Conservation (phyloP, 2,329 filamentous ascomycete species). For the Phialemonium atrogriseum region DNA sequence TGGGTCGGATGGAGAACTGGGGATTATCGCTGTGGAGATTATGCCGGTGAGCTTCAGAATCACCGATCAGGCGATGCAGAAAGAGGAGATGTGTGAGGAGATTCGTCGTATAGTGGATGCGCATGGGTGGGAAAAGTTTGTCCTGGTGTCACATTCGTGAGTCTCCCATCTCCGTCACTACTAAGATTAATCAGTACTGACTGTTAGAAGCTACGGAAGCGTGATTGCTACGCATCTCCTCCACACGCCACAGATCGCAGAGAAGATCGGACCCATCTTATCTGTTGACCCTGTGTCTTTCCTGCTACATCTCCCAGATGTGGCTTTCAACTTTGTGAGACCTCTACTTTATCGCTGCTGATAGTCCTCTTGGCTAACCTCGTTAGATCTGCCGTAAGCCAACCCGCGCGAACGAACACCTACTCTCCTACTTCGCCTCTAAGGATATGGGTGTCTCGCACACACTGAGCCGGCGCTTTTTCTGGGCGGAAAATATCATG, state of each 20-base stretch:
- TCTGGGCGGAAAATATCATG: constrained; percentile 62
- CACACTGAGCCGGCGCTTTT: constrained; percentile 57
- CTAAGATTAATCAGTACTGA: constrained; percentile 56
- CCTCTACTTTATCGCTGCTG: too few relatives aligned
- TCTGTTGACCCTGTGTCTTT: constrained; percentile 57
- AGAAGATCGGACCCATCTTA: constrained; percentile 40
- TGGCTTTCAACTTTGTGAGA: constrained; percentile 70
- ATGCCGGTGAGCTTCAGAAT: constrained; percentile 57
- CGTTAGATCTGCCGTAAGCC: too few relatives aligned
- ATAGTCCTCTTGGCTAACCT: too few relatives aligned
- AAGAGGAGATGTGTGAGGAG: constrained; percentile 45
- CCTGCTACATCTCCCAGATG: constrained; percentile 59
- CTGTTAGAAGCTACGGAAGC: too few relatives aligned
- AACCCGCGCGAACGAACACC: constrained; percentile 68
- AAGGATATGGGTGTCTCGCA: constrained; percentile 60
- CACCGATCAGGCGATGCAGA: constrained; percentile 41
- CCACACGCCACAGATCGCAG: constrained; percentile 33
- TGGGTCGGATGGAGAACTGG: constrained; percentile 44
- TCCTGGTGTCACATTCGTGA: constrained; percentile 55
- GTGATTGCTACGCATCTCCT: constrained; percentile 60
- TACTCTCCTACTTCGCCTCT: constrained; percentile 62
- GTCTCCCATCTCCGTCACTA: too few relatives aligned
- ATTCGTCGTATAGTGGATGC: constrained; percentile 47
- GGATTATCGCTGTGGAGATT: constrained; percentile 58
- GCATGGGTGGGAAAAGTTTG: constrained; percentile 48